Percentiles rank a stretch among this genome's conserved stretches.
phyloP scores from a whole-genome alignment of 148 eudicot genomes.

The Cornus controversa region DNA sequence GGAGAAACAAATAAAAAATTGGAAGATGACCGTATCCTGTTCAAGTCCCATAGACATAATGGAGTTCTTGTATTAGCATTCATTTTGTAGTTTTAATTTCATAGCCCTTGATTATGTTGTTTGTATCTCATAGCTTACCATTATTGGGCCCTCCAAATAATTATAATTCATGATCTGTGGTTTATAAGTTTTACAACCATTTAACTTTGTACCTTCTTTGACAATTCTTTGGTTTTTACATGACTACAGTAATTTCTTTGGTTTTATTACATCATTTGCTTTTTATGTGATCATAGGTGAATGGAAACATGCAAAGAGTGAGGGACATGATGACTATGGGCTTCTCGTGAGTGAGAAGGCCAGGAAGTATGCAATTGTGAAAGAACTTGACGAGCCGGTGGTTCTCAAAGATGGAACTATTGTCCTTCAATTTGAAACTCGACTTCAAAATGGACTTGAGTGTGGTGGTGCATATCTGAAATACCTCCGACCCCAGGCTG shows the following conservation, averaged over 20 bases:
- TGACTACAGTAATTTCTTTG: neutral
- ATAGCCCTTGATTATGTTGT: neutral
- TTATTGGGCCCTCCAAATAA: neutral
- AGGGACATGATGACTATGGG: conserved; percentile 94
- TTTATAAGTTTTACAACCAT: neutral
- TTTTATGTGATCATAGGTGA: conserved; percentile 45
- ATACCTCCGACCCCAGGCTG: conserved; percentile 86
- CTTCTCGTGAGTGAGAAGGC: conserved; percentile 94
- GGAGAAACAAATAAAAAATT: neutral
- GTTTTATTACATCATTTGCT: neutral
- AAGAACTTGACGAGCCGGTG: conserved; percentile 70
- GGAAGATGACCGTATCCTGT: neutral
- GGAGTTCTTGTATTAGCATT: neutral
- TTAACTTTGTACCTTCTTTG: neutral
- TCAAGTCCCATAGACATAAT: too few species aligned
- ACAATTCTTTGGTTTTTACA: neutral
- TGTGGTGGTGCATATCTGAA: conserved; percentile 91
- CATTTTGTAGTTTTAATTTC: neutral
- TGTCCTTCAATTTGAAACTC: conserved; percentile 87
- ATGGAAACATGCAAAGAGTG: conserved; percentile 89
- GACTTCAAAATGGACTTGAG: conserved; percentile 81
- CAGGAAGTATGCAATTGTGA: conserved; percentile 87
- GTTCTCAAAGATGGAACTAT: conserved; percentile 58
- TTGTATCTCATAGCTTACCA: neutral
- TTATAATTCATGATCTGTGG: neutral